Percentiles rank a stretch among this genome's conserved stretches.
Evolutionary conservation across 2,329 filamentous ascomycete genomes (phyloP).

Genomic region (Incumbomyces lentus): DNA sequence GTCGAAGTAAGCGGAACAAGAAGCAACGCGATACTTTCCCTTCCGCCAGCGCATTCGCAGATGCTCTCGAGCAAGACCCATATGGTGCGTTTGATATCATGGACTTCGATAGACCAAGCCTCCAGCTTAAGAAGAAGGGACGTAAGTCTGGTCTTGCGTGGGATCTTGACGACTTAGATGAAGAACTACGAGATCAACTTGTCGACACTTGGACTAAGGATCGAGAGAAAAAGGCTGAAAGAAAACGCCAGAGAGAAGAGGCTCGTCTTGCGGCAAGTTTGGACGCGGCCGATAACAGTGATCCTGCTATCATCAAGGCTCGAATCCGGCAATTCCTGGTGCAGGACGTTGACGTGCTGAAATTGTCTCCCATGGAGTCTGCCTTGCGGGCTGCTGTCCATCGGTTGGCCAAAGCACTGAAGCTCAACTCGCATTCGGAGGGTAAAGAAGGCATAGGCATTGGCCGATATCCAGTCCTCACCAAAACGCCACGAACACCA

Average conservation of each 20-base stretch:
- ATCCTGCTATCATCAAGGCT: constrained; percentile 56
- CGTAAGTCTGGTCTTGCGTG: constrained; percentile 45
- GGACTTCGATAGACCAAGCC: constrained; percentile 64
- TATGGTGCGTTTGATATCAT: constrained; percentile 71
- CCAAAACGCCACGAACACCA: constrained; percentile 59
- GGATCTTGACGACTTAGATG: constrained; percentile 40
- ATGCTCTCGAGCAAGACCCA: constrained; percentile 48
- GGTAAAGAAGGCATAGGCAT: constrained; percentile 63
- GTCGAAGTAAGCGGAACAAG: constrained; percentile 19
- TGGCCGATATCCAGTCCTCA: constrained; percentile 64
- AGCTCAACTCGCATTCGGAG: constrained; percentile 72
- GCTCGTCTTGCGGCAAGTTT: constrained; percentile 57
- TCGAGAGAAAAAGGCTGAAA: constrained; percentile 58
- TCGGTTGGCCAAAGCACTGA: constrained; percentile 62
- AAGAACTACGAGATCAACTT: constrained; percentile 54
- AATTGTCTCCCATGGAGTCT: constrained; percentile 77
- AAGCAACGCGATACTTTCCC: constrained; percentile 35
- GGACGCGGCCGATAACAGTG: constrained; percentile 42
- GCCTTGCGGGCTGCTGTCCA: constrained; percentile 68
- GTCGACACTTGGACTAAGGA: constrained; percentile 55
- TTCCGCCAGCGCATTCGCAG: constrained; percentile 46
- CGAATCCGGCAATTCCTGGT: constrained; percentile 45
- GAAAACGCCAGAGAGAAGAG: constrained; percentile 60
- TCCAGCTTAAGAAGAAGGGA: constrained; percentile 56
- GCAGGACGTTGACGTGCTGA: constrained; percentile 33